These are phyloP conservation scores for Gigaspora rosea DNA, from an alignment of 192 early-diverging fungal species.

Conservation along the genomic window DNA sequence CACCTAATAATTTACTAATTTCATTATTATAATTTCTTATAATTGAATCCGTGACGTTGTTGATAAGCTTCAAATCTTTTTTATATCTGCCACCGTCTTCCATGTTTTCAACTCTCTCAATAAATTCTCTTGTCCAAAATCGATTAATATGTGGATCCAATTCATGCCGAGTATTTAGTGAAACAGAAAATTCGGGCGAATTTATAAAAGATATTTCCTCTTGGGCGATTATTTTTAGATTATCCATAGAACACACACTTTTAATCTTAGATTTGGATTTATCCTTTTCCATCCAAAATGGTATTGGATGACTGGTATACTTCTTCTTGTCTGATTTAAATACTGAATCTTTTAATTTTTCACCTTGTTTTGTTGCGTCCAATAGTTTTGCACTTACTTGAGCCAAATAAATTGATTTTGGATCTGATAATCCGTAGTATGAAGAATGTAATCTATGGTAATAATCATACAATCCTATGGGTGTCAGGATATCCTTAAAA, in stretches of 20 bases:
- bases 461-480: background rate
- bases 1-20: too few species aligned
- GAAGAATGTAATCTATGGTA: background rate
- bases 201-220: background rate
- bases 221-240: background rate
- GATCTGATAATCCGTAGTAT: constrained; percentile 16
- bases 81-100: background rate
- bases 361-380: constrained; percentile 41
- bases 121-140: background rate
- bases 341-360: constrained; percentile 17
- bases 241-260: constrained; percentile 1
- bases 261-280: background rate
- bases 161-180: background rate
- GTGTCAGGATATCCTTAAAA: background rate
- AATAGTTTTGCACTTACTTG: constrained; percentile 39
- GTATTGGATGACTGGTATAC: constrained; percentile 11
- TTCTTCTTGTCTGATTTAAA: background rate
- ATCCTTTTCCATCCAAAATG: constrained; percentile 34
- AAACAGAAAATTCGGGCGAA: background rate
- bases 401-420: constrained; percentile 34
- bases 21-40: too few species aligned
- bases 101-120: too few species aligned
- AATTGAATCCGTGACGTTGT: too few species aligned
- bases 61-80: background rate
- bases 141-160: background rate